Evolutionary conservation across 768 basidiomycete genomes (phyloP), one percentile per base, ranked within the genome.

Genomic region (Gloeophyllum trabeum): DNA sequence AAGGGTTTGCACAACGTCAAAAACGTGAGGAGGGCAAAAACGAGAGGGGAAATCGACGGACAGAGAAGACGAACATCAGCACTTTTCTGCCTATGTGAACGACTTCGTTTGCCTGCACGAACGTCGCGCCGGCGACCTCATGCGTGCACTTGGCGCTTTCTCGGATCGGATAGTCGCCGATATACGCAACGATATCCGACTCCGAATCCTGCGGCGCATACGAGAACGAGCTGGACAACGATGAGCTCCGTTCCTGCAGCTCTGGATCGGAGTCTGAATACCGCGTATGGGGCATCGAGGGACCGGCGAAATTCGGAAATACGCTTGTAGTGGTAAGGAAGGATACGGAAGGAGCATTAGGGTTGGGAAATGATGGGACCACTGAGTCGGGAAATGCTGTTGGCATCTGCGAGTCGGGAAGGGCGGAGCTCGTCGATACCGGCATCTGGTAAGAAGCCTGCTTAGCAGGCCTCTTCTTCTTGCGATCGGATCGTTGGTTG

Each of bases 21-120:
- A n/a, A n/a, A n/a, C n/a, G n/a, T n/a, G n/a, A n/a, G 36, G 12
- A 10, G 12, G 36, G 16, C 16, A 37, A 37, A 7, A 21, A 10
- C 20, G 20, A 19, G 10, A 10, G 20, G 20, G 36, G 10, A 21
- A 37, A 21, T 37, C 39, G 35, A 66, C 69, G 43, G 37, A 81
- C 80, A 19, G 78, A 63, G 51, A 82, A 84, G 22, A 78, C 77
- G 47, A 81, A 84, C 48, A 80, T 63, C 28, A 76, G 60, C 3
- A 64, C 60, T 49, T 70, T 76, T 48, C 58, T 68, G n/a, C 76
- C 79, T 43, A 67, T 67, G 54, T 73, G 69, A 42, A 78, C 76
- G 6, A 78, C 67, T 24, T 65, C 58, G 20, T 65, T 60, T 1
- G 74, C 75, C 45, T 76, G 73, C 20, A 21, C 36, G 20, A 81